A percentile compares a stretch with the other conserved stretches of the same genome.
These are phyloP conservation scores for Trichosporon inkin DNA, from an alignment of 1,284 basidiomycete species.

Conservation along the genomic window DNA sequence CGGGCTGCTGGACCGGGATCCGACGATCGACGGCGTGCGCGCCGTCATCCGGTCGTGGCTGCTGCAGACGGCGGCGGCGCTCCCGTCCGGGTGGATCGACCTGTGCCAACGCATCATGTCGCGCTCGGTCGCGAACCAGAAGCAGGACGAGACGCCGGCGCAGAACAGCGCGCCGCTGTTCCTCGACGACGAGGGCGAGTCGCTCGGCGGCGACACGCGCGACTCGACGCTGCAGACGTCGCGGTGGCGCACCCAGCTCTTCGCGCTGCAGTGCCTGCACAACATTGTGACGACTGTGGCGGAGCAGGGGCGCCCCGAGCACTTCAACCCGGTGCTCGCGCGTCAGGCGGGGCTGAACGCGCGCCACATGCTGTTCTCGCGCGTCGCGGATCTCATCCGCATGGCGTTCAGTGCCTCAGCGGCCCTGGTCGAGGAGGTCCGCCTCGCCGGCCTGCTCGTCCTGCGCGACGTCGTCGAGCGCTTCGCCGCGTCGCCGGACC, in stretches of 20 bases:
- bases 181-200: constrained; percentile 89
- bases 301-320: constrained; percentile 69
- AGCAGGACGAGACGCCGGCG: constrained; percentile 54
- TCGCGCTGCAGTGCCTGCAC: constrained; percentile 88
- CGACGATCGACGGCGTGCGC: constrained; percentile 87
- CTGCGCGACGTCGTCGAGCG: constrained; percentile 89
- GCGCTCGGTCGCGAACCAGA: constrained; percentile 43
- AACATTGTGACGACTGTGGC: constrained; percentile 76
- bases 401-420: constrained; percentile 98
- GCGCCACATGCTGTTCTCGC: constrained; percentile 43
- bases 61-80: constrained; percentile 84
- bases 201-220: constrained; percentile 52
- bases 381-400: constrained; percentile 73
- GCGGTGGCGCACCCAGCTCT: constrained; percentile 94
- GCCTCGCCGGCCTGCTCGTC: constrained; percentile 85
- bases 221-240: constrained; percentile 57
- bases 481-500: constrained; percentile 81
- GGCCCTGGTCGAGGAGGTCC: constrained; percentile 90
- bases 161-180: constrained; percentile 35
- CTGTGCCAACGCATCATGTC: constrained; percentile 94
- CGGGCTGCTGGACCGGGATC: constrained; percentile 85
- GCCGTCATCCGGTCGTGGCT: constrained; percentile 95
- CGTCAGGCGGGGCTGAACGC: constrained; percentile 38
- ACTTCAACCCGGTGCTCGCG: constrained; percentile 70
- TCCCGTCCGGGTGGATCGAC: constrained; percentile 97